These are phyloP conservation scores for Myrmaecium sp. DNA, from an alignment of 2,329 filamentous ascomycete genomes.

Conservation along the genomic window DNA sequence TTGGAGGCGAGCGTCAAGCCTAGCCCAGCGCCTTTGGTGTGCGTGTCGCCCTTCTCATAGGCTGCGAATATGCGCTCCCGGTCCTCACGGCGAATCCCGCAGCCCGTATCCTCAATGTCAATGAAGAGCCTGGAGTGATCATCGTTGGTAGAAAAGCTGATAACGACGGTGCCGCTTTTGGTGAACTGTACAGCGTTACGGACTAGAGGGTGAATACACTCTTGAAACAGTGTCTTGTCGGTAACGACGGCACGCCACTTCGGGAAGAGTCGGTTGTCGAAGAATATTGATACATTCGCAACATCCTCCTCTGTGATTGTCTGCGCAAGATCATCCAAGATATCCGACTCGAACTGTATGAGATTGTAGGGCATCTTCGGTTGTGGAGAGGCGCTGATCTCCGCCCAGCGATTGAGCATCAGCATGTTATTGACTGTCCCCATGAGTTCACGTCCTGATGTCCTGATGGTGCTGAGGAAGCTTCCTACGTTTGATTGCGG, in stretches of 20 bases:
- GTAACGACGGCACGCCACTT: constrained; percentile 16
- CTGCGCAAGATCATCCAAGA: constrained; percentile 14
- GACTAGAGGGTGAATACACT: constrained; percentile 25
- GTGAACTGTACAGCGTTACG: constrained; percentile 28
- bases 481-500: constrained; percentile 5
- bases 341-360: constrained; percentile 15
- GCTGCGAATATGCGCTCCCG: constrained; percentile 25
- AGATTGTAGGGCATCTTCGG: constrained; percentile 13
- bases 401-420: constrained; percentile 25
- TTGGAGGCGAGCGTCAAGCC: constrained; percentile 27
- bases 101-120: constrained; percentile 28
- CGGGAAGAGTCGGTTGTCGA: constrained; percentile 15
- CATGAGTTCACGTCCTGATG: constrained; percentile 26
- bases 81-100: constrained; percentile 20
- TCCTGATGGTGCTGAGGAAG: constrained; percentile 21
- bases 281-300: constrained; percentile 14
- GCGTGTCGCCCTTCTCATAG: constrained; percentile 24
- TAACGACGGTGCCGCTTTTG: constrained; percentile 18
- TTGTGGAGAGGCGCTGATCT: constrained; percentile 11
- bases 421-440: constrained; percentile 30
- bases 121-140: constrained; percentile 17
- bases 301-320: constrained; percentile 14
- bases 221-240: constrained; percentile 24
- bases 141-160: constrained; percentile 15
- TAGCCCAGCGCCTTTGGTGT: constrained; percentile 24